These are phyloP conservation scores for Boechera divaricarpa DNA, from an alignment of 345 rosid species.

Conservation along the genomic window DNA sequence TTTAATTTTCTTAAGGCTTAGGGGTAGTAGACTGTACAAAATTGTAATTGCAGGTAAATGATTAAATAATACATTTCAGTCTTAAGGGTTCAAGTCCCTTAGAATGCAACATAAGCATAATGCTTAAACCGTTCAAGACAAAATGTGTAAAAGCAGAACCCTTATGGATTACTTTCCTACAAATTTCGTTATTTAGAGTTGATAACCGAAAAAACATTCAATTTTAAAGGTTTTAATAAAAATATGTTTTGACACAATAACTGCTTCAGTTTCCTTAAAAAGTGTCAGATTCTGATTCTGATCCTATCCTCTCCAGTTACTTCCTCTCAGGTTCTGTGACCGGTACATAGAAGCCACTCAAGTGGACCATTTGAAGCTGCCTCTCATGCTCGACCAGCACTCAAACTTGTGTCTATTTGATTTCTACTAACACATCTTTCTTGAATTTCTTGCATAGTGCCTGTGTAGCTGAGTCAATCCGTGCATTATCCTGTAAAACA, in stretches of 20 bases:
- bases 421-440: conserved; percentile 54
- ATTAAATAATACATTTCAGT: neutral
- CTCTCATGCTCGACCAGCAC: conserved; percentile 21
- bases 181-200: neutral
- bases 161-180: conserved; percentile 24
- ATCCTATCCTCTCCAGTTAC: conserved; percentile 25
- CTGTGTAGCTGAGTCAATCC: conserved; percentile 60
- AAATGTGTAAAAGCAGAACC: conserved; percentile 8
- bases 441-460: conserved; percentile 65
- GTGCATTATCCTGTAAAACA: conserved; percentile 56
- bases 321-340: conserved; percentile 27
- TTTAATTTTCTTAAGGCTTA: conserved; percentile 11
- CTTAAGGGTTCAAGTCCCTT: conserved; percentile 8
- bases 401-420: conserved; percentile 35
- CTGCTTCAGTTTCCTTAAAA: conserved; percentile 14
- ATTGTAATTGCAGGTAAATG: conserved; percentile 7
- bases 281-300: conserved; percentile 31
- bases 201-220: conserved; percentile 24
- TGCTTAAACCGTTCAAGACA: conserved; percentile 17
- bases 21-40: conserved; percentile 37
- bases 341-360: conserved; percentile 7
- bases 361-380: conserved; percentile 17
- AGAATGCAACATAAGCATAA: conserved; percentile 26
- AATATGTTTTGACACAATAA: neutral
- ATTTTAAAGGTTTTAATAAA: neutral